A percentile compares a stretch with the other conserved stretches of the same genome.
Conservation (phyloP, 2,329 filamentous ascomycete species). For the Colletotrichum sp. region DNA sequence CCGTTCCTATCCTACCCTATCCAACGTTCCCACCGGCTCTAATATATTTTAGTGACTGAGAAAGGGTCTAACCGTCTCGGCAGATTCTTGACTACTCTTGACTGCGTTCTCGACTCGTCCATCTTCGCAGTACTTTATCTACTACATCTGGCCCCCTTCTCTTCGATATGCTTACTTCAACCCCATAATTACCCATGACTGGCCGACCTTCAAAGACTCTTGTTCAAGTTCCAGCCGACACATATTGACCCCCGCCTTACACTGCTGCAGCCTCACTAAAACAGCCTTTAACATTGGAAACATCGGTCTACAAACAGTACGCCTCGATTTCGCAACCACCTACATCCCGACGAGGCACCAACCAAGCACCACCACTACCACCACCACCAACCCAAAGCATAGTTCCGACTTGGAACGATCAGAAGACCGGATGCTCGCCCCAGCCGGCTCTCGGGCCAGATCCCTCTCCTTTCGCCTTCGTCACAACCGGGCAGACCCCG, state of each 20-base stretch:
- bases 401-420: background rate
- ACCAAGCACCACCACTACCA: background rate
- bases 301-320: background rate
- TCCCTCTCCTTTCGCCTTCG: slow-evolving; percentile 9
- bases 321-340: background rate
- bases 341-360: background rate
- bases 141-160: background rate
- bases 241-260: background rate
- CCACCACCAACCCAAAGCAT: background rate
- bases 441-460: slow-evolving; percentile 12
- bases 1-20: background rate
- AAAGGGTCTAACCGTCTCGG: background rate
- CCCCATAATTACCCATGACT: background rate
- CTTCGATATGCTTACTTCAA: background rate
- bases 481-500: slow-evolving; percentile 5
- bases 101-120: background rate
- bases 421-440: slow-evolving; percentile 8
- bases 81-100: background rate
- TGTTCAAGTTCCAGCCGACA: background rate
- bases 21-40: background rate
- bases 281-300: background rate
- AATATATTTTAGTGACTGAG: background rate
- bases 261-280: background rate
- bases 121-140: background rate
- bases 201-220: background rate